Base-by-base conservation (phyloP, 768 basidiomycete genomes). In the Hygrophoropsis aurantiaca region DNA sequence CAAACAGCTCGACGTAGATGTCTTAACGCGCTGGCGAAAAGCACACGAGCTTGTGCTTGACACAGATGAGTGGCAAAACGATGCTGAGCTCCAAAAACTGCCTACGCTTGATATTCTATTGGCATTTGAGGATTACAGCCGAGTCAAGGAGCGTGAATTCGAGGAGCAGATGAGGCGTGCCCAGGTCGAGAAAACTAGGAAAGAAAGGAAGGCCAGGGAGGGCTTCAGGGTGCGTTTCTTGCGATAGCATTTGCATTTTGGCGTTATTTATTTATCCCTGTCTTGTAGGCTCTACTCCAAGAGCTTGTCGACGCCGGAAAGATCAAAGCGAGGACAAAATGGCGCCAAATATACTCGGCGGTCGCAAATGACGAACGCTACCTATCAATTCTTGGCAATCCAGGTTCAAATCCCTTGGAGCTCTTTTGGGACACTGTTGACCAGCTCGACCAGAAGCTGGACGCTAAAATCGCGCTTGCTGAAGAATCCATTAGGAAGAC, bases 391-490 rank as follows among this genome's bases (percentile, higher is more conserved):
- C 82, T 98, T 15, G 95, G 97, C 13, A 90, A 87, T 57, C 90
- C 90, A 7, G 97, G 97, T 11, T 95, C 93, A 2, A 94, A 90
- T 55, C 94, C 95, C 1, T 77, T 99, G 24, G 97, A 99, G 58
- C 78, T 98, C 4, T 98, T 97, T 69, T 97, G 94, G 92, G 95
- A 98, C 66, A 63, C 78, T 9, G 86, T 97, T 37, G 97, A 99
- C 65, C 75, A 73, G 34, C 76, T 97, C 3, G 94, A 93, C 59
- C 90, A 94, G 60, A 79, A 84, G 53, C 78, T 95, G 15, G 92
- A 94, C 51, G 77, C 77, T 16, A 90, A 90, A 59, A 84, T 90
- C 15, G 75, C 75, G n/a, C 58, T 80, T 24, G 81, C 87, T 3
- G 84, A 86, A 49, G 76, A 72, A 24, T 83, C 75, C 4, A 73